These are phyloP conservation scores for Magnusiomyces magnusii DNA, from an alignment of 1,139 yeast species.

Conservation along the genomic window DNA sequence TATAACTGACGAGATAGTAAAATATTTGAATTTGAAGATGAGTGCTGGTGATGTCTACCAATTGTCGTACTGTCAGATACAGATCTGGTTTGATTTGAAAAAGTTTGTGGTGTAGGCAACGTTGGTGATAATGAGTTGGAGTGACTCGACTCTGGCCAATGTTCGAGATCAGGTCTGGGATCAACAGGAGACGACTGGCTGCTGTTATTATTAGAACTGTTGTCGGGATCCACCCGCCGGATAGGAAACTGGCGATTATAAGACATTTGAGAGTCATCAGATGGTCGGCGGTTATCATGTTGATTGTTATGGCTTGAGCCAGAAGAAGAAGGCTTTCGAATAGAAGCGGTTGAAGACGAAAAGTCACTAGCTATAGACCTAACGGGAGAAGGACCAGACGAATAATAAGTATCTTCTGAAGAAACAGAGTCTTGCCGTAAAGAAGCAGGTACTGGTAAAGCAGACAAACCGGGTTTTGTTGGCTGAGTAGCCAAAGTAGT, in stretches of 20 bases:
- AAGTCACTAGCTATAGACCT: neutral
- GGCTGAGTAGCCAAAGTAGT: neutral
- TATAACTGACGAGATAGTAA: neutral
- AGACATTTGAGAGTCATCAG: neutral
- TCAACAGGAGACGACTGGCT: neutral
- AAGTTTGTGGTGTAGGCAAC: too few species aligned
- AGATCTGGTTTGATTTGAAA: neutral
- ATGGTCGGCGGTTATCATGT: neutral
- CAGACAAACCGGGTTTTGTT: neutral
- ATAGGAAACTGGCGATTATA: neutral
- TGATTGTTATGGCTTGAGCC: neutral
- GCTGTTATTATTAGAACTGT: neutral
- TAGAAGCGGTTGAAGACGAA: neutral
- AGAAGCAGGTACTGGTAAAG: neutral
- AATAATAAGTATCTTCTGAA: constrained; percentile 8
- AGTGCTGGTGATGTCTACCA: neutral
- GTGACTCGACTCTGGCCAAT: neutral
- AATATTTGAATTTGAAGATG: neutral
- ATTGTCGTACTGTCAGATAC: neutral
- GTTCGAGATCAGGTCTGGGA: neutral
- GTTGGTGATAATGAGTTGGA: too few species aligned
- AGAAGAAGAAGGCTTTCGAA: neutral
- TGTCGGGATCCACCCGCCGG: neutral
- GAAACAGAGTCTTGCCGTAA: constrained; percentile 10
- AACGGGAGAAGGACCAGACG: constrained; percentile 12